Conservation (phyloP, 108 stramenopile genomes). For the Conticribra weissflogii region DNA sequence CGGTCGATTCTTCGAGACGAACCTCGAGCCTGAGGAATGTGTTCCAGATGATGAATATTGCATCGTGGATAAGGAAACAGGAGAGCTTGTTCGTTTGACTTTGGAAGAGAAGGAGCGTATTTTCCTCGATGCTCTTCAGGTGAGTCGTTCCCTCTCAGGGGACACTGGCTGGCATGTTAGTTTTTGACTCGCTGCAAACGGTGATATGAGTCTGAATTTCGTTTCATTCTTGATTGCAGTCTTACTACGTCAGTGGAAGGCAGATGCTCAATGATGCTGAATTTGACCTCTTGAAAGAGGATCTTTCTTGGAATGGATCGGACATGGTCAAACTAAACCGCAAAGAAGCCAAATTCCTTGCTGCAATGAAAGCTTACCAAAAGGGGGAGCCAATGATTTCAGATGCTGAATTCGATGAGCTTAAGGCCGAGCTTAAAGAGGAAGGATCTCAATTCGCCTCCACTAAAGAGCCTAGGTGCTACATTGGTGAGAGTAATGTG, state of each 20-base stretch:
- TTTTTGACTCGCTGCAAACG: too few relatives aligned
- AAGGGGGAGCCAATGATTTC: constrained; percentile 83
- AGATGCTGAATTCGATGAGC: constrained; percentile 86
- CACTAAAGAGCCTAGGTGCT: constrained; percentile 92
- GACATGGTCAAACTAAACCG: constrained; percentile 83
- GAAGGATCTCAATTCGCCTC: constrained; percentile 88
- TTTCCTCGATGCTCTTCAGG: constrained; percentile 94
- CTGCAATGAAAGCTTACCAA: constrained; percentile 88
- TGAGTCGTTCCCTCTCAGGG: constrained; percentile 28
- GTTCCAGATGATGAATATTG: constrained; percentile 87
- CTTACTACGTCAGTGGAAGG: constrained; percentile 88
- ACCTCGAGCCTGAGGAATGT: constrained; percentile 62
- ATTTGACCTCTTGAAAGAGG: constrained; percentile 94
- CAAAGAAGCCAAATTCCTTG: constrained; percentile 86
- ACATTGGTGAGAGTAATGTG: constrained; percentile 66
- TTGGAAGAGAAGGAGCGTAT: constrained; percentile 93
- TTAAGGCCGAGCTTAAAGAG: constrained; percentile 84
- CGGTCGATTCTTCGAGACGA: constrained; percentile 79
- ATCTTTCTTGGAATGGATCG: constrained; percentile 90
- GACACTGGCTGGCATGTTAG: too few relatives aligned
- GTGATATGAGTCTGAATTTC: too few relatives aligned
- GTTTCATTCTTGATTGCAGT: constrained; percentile 23
- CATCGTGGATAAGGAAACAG: constrained; percentile 70
- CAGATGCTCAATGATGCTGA: constrained; percentile 87
- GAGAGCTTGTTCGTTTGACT: constrained; percentile 73